Percentiles rank a stretch among this genome's conserved stretches.
Conservation (phyloP, 1,284 basidiomycete species). For the Cutaneotrichosporon sp. region DNA sequence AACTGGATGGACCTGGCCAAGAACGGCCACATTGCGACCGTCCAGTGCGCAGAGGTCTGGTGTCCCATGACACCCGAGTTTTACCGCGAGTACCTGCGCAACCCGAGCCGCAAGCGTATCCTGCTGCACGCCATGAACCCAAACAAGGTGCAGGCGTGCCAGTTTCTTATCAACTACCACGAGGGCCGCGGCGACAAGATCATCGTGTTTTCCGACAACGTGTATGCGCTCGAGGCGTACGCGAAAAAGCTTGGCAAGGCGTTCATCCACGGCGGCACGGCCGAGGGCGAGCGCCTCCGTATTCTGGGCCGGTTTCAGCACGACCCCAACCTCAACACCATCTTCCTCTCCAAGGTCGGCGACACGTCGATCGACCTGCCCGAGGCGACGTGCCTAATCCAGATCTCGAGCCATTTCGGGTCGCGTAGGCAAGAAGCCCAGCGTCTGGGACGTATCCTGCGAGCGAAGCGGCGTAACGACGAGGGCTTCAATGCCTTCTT, state of each 20-base stretch:
- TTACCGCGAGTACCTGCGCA: constrained; percentile 90
- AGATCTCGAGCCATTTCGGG: constrained; percentile 99
- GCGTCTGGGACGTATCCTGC: constrained; percentile 86
- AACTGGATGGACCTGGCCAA: constrained; percentile 99
- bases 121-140: constrained; percentile 99
- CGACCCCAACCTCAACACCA: constrained; percentile 92
- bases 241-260: constrained; percentile 89
- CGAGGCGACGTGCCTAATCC: constrained; percentile 97
- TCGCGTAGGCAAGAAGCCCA: constrained; percentile 98
- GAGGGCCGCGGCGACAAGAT: constrained; percentile 98
- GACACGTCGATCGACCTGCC: constrained; percentile 99
- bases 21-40: constrained; percentile 98
- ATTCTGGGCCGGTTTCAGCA: constrained; percentile 95
- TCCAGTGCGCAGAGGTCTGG: constrained; percentile 99
- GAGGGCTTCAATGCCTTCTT: constrained; percentile 99
- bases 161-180: constrained; percentile 98
- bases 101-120: constrained; percentile 77
- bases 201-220: constrained; percentile 98
- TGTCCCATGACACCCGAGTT: constrained; percentile 99
- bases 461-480: constrained; percentile 95
- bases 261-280: constrained; percentile 95
- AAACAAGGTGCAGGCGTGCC: constrained; percentile 97
- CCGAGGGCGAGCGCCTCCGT: constrained; percentile 91
- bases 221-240: constrained; percentile 93
- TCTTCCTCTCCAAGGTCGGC: constrained; percentile 98